Evolutionary conservation across 371 early-diverging fungal species (phyloP).

Genomic region (Cokeromyces recurvatus): DNA sequence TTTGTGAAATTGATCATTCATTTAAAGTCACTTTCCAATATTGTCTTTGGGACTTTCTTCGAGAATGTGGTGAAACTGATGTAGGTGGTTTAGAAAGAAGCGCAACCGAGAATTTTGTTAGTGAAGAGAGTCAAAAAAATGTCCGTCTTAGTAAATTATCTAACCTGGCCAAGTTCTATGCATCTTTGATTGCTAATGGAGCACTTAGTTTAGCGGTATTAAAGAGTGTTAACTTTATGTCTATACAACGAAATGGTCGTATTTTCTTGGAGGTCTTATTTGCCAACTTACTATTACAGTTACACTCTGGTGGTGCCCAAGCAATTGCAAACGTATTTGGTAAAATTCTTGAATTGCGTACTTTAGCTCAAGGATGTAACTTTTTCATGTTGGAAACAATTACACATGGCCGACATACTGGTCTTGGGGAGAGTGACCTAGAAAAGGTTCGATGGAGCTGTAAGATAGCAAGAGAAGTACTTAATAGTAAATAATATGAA

Average conservation of each 20-base stretch:
- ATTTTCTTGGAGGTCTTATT: slow-evolving; percentile 69
- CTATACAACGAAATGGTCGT: slow-evolving; percentile 52
- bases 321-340: slow-evolving; percentile 55
- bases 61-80: slow-evolving; percentile 73
- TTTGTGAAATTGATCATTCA: slow-evolving; percentile 73
- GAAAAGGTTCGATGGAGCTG: slow-evolving; percentile 62
- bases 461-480: slow-evolving; percentile 56
- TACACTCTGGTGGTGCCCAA: slow-evolving; percentile 41
- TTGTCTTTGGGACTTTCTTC: slow-evolving; percentile 89
- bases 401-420: slow-evolving; percentile 20
- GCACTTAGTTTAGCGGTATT: slow-evolving; percentile 62
- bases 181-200: slow-evolving; percentile 55
- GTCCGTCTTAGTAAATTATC: slow-evolving; percentile 63
- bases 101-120: slow-evolving; percentile 22
- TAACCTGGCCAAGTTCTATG: slow-evolving; percentile 75
- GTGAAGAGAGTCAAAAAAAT: slow-evolving; percentile 13
- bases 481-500: slow-evolving; percentile 24
- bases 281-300: slow-evolving; percentile 40
- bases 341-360: slow-evolving; percentile 52
- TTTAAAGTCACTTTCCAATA: slow-evolving; percentile 93
- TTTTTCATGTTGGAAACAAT: slow-evolving; percentile 72
- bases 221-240: slow-evolving; percentile 73
- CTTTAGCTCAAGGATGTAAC: slow-evolving; percentile 67
- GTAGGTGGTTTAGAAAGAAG: slow-evolving; percentile 71
- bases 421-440: slow-evolving; percentile 40